Base-by-base conservation (phyloP, 108 stramenopile species). In the Nitzschia sp. region DNA sequence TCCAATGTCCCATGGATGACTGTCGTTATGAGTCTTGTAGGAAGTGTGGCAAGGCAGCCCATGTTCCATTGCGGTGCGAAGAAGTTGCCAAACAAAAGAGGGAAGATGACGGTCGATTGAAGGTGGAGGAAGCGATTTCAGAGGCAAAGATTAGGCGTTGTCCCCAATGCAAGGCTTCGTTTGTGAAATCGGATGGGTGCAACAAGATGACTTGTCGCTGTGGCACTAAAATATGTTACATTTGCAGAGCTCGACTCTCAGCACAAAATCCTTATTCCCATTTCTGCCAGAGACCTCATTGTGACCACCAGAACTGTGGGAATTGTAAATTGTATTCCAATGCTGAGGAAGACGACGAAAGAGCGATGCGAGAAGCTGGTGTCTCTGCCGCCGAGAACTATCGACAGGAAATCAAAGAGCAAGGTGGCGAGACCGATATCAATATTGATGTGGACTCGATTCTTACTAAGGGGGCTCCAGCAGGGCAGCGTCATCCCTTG, bases 171-270 rank as follows among this genome's bases (percentile, higher is more conserved):
- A 71, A 78, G 17, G 83, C 88, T 64, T 68, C 76, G 51, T 89
- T 93, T 63, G 60, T 87, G 41, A 95, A 92, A 51, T 55, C 22
- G 8, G 77, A 80, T 51, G 92, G 89, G 2, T 90, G 95, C 75
- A 92, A 91, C 77, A 91, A 92, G 65, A 93, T 96, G 83, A 89
- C 81, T 17, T 91, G 93, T 67, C 67, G 80, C 38, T 96, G 95
- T 63, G 88, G 90, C 25, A 62, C 63, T 3, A 66, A 67, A 22
- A 71, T 81, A 29, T 96, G 95, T 63, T 94, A 96, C 71, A 56
- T 94, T 11, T 96, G 95, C 67, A 72, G 90, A 3, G 56, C 68
- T 51, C 69, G 75, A 39, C 79, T 94, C 10, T 63, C 68, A 10
- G 57, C 15, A 12, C 70, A 75, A 38, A 56, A 37, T 12, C 70